These are phyloP conservation scores for Vitis rupestris DNA, from an alignment of 164 flowering plant species.

Conservation along the genomic window DNA sequence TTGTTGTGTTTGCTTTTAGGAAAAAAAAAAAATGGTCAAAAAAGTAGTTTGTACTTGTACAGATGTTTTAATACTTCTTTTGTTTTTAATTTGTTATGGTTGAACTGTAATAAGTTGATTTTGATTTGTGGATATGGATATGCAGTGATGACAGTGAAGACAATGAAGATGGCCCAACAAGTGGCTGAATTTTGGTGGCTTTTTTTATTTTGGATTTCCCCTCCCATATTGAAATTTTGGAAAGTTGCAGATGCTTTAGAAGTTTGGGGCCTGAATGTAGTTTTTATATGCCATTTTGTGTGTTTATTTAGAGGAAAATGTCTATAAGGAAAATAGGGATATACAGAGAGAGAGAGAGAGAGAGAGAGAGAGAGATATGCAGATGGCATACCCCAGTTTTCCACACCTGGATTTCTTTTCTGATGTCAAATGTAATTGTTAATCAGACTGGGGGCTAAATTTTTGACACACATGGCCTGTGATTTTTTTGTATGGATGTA, in stretches of 20 bases:
- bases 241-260: background rate
- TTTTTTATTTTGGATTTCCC: background rate
- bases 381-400: constrained; percentile 12
- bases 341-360: background rate
- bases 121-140: constrained; percentile 9
- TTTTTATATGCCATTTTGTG: background rate
- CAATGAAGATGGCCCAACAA: constrained; percentile 62
- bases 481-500: background rate
- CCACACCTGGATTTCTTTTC: background rate
- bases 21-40: no score
- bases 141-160: constrained; percentile 88
- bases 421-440: background rate
- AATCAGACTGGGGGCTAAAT: background rate
- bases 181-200: constrained; percentile 27
- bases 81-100: background rate
- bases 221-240: no score
- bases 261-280: no score
- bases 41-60: no score
- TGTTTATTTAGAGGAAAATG: background rate
- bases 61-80: background rate
- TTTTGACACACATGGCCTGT: no score
- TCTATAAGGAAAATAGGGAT: background rate
- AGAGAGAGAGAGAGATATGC: no score
- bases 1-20: no score
- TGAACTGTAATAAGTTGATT: background rate